A percentile compares a stretch with the other conserved stretches of the same genome.
phyloP scores from a whole-genome alignment of 345 rosid genomes.

The Jatropha curcas region DNA sequence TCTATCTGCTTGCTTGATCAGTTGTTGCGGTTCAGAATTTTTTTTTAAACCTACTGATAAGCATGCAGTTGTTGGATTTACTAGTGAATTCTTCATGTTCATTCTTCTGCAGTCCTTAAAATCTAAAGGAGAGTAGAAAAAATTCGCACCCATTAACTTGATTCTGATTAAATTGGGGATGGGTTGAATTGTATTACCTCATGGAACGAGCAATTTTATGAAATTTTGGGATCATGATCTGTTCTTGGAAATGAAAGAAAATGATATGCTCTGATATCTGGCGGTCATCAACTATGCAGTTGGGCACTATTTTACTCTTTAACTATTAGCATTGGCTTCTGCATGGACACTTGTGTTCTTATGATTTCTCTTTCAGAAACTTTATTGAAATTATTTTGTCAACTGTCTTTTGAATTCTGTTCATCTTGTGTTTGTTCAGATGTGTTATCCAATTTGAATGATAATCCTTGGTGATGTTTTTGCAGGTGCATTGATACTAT shows the following conservation, averaged over 20 bases:
- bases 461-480: not conserved
- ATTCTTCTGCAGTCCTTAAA: not conserved
- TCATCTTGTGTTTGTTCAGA: not conserved
- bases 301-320: not conserved
- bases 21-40: not conserved
- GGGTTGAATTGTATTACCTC: not conserved
- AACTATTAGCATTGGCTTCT: no score
- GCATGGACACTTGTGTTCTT: not conserved
- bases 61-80: not conserved
- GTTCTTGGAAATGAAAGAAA: not conserved
- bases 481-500: not conserved
- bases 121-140: not conserved
- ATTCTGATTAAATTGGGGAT: not conserved
- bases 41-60: not conserved
- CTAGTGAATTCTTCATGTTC: not conserved
- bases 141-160: not conserved
- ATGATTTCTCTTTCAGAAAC: not conserved
- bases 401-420: not conserved
- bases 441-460: not conserved
- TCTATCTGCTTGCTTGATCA: not conserved
- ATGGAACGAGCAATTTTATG: not conserved
- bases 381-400: not conserved
- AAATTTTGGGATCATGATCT: not conserved
- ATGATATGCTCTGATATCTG: not conserved
- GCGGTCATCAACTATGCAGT: not conserved